These are phyloP conservation scores for Ligustrum vulgare DNA, from an alignment of 257 asterid genomes.

Conservation along the genomic window DNA sequence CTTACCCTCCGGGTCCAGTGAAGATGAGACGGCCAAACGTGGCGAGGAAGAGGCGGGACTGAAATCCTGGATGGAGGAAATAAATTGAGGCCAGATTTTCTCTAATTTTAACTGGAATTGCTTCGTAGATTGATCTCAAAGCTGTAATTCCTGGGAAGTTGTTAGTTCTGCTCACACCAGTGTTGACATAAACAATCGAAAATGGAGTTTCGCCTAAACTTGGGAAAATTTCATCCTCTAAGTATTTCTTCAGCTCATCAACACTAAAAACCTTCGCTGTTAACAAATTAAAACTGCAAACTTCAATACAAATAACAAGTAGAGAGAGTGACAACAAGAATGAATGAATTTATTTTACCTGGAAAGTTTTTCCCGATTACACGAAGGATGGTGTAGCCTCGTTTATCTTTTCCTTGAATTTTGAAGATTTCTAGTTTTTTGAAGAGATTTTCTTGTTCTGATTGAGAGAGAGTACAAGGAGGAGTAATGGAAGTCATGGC, in stretches of 20 bases:
- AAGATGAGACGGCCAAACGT: conserved; percentile 68
- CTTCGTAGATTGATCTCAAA: conserved; percentile 47
- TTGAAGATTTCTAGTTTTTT: conserved; percentile 55
- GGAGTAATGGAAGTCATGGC: conserved; percentile 32
- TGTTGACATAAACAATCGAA: conserved; percentile 67
- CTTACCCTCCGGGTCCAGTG: conserved; percentile 47
- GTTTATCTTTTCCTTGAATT: conserved; percentile 76
- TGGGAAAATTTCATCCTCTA: conserved; percentile 59
- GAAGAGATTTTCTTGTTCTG: conserved; percentile 55
- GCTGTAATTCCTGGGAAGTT: conserved; percentile 73
- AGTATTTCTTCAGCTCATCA: conserved; percentile 51
- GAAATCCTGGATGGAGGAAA: conserved; percentile 79
- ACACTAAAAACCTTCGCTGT: conserved; percentile 52
- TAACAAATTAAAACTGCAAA: neutral
- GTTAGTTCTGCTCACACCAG: conserved; percentile 50
- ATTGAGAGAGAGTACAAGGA: conserved; percentile 31
- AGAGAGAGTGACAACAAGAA: too few species aligned
- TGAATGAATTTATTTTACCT: conserved; percentile 36
- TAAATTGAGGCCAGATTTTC: conserved; percentile 54
- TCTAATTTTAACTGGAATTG: conserved; percentile 46
- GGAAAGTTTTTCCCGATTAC: conserved; percentile 72
- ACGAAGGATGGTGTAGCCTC: conserved; percentile 58
- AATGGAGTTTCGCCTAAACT: conserved; percentile 43
- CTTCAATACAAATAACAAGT: neutral
- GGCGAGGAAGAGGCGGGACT: conserved; percentile 76